phyloP scores from a whole-genome alignment of 2,329 filamentous ascomycete species.

The Colletotrichum acutatum region DNA sequence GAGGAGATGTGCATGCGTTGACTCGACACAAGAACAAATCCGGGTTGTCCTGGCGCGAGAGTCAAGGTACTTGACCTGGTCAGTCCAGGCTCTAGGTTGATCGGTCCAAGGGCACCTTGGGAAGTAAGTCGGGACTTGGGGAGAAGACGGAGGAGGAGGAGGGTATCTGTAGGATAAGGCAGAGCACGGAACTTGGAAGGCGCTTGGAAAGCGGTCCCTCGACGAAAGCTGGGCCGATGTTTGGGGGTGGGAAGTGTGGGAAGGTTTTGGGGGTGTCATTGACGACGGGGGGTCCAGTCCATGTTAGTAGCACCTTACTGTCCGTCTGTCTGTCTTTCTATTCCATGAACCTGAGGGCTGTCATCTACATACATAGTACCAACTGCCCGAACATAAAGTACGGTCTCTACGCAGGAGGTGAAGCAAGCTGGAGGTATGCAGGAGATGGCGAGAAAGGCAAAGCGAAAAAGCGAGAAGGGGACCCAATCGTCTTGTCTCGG shows the following conservation, averaged over 20 bases:
- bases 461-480: background rate
- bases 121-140: background rate
- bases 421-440: background rate
- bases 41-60: slow-evolving; percentile 26
- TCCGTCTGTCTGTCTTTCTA: background rate
- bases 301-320: background rate
- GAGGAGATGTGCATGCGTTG: slow-evolving; percentile 25
- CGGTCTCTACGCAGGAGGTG: no score
- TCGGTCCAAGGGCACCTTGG: slow-evolving; percentile 3
- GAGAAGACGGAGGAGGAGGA: slow-evolving; percentile 10
- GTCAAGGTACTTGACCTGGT: slow-evolving; percentile 18
- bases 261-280: background rate
- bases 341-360: background rate
- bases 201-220: slow-evolving; percentile 2
- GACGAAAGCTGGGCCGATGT: slow-evolving; percentile 24
- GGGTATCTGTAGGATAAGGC: slow-evolving; percentile 29
- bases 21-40: slow-evolving; percentile 33
- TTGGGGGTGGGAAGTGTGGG: background rate
- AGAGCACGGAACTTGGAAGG: slow-evolving; percentile 5
- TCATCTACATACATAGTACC: background rate
- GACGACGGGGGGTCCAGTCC: background rate
- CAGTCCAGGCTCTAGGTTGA: slow-evolving; percentile 24
- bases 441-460: background rate
- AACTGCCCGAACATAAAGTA: background rate
- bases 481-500: background rate